These are phyloP conservation scores for Aspergillus intermedius DNA, from an alignment of 2,329 filamentous ascomycete species.

Conservation along the genomic window DNA sequence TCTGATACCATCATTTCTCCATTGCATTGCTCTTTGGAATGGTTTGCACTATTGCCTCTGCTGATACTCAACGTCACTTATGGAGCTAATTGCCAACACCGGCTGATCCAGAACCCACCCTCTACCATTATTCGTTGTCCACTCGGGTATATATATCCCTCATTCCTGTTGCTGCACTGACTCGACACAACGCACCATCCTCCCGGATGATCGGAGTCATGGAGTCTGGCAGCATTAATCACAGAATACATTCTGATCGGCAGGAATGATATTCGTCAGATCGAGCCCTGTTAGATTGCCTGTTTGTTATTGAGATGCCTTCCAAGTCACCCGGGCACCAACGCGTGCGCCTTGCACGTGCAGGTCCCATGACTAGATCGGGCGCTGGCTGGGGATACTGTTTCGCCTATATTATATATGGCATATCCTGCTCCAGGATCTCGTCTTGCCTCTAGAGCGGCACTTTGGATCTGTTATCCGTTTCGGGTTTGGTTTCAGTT, in stretches of 20 bases:
- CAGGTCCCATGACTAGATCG: conserved; percentile 13
- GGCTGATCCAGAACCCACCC: too few species aligned
- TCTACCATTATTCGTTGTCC: too few species aligned
- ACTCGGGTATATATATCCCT: too few species aligned
- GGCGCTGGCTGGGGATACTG: background rate
- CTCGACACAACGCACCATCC: background rate
- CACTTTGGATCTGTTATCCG: background rate
- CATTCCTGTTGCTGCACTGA: background rate
- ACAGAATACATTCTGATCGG: background rate
- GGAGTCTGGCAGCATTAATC: background rate
- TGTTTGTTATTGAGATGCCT: background rate
- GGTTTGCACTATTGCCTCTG: too few species aligned
- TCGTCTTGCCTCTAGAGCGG: too few species aligned
- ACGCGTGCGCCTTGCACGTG: conserved; percentile 18
- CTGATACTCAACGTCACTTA: too few species aligned
- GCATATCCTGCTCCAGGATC: background rate
- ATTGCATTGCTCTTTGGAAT: too few species aligned
- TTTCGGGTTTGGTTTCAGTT: background rate
- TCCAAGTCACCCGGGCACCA: conserved; percentile 7
- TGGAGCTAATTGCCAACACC: too few species aligned
- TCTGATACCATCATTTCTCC: too few species aligned
- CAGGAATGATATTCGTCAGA: background rate
- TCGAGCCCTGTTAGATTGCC: background rate
- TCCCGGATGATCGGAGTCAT: background rate
- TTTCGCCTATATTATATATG: background rate